These are phyloP conservation scores for Termitomyces sp. DNA, from an alignment of 768 basidiomycete genomes.

Conservation along the genomic window DNA sequence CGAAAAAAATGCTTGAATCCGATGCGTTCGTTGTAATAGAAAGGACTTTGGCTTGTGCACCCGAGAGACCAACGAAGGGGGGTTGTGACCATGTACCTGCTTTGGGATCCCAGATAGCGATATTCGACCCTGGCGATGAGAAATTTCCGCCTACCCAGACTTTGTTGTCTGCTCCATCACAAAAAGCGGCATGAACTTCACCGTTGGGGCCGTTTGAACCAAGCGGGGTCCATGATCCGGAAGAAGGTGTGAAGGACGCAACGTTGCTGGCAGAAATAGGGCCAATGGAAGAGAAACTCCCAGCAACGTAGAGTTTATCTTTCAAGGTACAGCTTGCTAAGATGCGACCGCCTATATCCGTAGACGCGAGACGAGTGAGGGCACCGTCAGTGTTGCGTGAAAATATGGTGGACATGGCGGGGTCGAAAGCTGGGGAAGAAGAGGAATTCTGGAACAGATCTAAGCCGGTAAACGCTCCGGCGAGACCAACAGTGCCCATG, in stretches of 20 bases:
- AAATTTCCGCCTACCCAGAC: slow-evolving; percentile 83
- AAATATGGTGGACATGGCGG: slow-evolving; percentile 70
- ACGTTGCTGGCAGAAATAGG: slow-evolving; percentile 65
- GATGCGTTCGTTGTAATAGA: slow-evolving; percentile 78
- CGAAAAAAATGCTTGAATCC: slow-evolving; percentile 75
- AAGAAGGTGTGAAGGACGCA: slow-evolving; percentile 67
- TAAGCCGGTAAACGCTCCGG: slow-evolving; percentile 87
- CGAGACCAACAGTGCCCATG: slow-evolving; percentile 90
- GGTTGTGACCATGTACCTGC: slow-evolving; percentile 70
- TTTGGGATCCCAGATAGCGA: slow-evolving; percentile 70
- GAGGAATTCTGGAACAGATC: slow-evolving; percentile 65
- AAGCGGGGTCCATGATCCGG: slow-evolving; percentile 58
- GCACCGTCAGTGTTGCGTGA: slow-evolving; percentile 64
- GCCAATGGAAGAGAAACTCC: slow-evolving; percentile 75
- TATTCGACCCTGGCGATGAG: slow-evolving; percentile 60
- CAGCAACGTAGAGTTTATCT: slow-evolving; percentile 76
- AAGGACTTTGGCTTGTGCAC: slow-evolving; percentile 62
- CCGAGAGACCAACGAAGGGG: slow-evolving; percentile 80
- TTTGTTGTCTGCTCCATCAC: slow-evolving; percentile 62
- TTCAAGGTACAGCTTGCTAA: slow-evolving; percentile 69
- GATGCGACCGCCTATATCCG: slow-evolving; percentile 78
- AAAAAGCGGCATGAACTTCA: slow-evolving; percentile 69
- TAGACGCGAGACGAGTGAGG: slow-evolving; percentile 69
- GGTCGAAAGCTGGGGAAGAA: slow-evolving; percentile 56
- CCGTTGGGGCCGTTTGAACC: slow-evolving; percentile 74